These are phyloP conservation scores for Polygonum aviculare DNA, from an alignment of 148 eudicot species.

Conservation along the genomic window DNA sequence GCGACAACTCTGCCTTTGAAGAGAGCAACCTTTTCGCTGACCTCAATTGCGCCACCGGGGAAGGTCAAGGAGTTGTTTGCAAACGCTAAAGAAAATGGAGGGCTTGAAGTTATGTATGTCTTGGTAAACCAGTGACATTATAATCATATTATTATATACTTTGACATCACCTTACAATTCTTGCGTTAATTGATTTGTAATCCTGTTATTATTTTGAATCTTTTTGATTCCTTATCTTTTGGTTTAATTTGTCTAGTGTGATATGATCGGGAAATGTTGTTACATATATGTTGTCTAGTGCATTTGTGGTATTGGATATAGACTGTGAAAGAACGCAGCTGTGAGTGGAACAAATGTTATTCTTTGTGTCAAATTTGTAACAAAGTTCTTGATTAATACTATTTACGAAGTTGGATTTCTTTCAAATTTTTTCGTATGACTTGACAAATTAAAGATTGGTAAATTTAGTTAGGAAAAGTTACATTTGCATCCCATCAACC, in stretches of 20 bases:
- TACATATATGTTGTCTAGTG: neutral
- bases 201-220: neutral
- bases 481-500: too few species aligned
- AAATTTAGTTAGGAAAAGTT: too few species aligned
- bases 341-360: neutral
- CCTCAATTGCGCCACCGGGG: constrained; percentile 4
- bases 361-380: too few species aligned
- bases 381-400: too few species aligned
- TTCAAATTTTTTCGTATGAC: neutral
- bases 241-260: neutral
- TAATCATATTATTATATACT: neutral
- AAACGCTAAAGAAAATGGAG: neutral
- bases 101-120: too few species aligned
- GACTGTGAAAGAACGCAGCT: neutral
- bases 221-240: neutral
- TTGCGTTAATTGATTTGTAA: neutral
- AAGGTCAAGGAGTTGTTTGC: constrained; percentile 10
- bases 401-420: too few species aligned
- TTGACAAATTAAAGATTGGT: neutral
- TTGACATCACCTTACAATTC: neutral
- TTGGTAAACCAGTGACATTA: neutral
- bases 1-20: neutral
- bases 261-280: neutral
- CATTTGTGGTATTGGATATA: neutral
- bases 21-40: neutral